Conservation (phyloP, 805 yeast genomes). For the Saccharomycopsis fibuligera region DNA sequence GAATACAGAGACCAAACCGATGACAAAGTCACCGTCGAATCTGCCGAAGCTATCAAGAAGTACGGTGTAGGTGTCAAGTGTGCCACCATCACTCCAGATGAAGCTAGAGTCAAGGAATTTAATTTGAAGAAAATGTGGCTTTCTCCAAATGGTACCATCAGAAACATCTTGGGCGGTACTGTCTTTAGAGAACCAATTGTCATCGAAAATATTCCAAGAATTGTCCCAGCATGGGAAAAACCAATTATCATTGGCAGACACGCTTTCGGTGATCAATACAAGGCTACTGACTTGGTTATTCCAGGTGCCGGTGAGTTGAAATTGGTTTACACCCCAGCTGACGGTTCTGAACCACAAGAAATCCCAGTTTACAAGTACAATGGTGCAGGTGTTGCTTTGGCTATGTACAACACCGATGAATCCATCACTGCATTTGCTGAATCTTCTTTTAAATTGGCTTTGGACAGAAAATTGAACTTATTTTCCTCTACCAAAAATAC, state of each 20-base stretch:
- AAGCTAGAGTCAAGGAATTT: constrained; percentile 89
- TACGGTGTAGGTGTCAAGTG: constrained; percentile 94
- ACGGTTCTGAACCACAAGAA: constrained; percentile 50
- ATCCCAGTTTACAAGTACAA: constrained; percentile 63
- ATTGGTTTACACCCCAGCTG: constrained; percentile 64
- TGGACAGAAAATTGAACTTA: constrained; percentile 69
- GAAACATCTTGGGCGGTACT: constrained; percentile 93
- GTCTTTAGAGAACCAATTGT: constrained; percentile 96
- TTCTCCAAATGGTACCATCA: constrained; percentile 94
- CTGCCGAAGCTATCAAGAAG: constrained; percentile 83
- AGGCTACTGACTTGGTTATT: constrained; percentile 79
- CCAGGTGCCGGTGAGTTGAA: constrained; percentile 76
- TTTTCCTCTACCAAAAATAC: constrained; percentile 93
- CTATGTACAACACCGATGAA: constrained; percentile 95
- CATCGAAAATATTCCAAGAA: constrained; percentile 79
- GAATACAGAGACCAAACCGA: constrained; percentile 81
- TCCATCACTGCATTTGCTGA: constrained; percentile 90
- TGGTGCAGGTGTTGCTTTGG: constrained; percentile 69
- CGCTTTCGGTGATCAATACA: constrained; percentile 95
- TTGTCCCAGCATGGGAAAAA: constrained; percentile 88
- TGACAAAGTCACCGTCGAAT: constrained; percentile 82
- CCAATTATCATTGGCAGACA: constrained; percentile 97
- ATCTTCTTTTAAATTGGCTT: constrained; percentile 83
- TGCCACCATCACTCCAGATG: constrained; percentile 98
- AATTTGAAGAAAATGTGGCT: constrained; percentile 93